phyloP scores from a whole-genome alignment of 192 early-diverging fungal species.

The Gigaspora rosea region DNA sequence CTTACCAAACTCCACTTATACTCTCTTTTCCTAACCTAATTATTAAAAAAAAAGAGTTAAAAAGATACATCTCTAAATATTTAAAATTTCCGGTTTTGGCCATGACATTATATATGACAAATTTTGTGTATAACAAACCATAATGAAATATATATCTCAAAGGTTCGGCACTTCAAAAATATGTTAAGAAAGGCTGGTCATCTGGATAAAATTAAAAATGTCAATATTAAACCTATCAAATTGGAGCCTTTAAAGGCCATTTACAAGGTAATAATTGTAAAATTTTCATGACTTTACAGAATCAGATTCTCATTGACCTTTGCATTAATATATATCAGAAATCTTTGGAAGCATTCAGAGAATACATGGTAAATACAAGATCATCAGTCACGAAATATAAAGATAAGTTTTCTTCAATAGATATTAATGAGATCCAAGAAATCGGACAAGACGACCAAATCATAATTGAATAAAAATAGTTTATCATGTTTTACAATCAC shows the following conservation, averaged over 20 bases:
- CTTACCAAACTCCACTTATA: no score
- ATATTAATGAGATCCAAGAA: no score
- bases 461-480: no score
- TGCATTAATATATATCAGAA: constrained; percentile 5
- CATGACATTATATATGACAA: neutral
- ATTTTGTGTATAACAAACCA: neutral
- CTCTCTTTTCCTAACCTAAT: no score
- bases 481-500: no score
- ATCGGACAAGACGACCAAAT: no score
- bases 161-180: constrained; percentile 66
- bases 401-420: no score
- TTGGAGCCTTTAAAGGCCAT: constrained; percentile 5
- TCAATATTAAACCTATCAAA: constrained; percentile 46
- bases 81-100: neutral
- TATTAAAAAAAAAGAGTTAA: no score
- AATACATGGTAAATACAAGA: constrained; percentile 12
- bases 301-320: neutral
- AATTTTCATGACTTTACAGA: neutral
- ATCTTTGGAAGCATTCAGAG: constrained; percentile 22
- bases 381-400: no score
- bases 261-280: neutral
- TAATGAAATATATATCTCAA: neutral
- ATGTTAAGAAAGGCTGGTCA: constrained; percentile 70
- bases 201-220: constrained; percentile 51
- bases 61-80: neutral